phyloP scores from a whole-genome alignment of 805 yeast species.

The Candida suzukii region DNA sequence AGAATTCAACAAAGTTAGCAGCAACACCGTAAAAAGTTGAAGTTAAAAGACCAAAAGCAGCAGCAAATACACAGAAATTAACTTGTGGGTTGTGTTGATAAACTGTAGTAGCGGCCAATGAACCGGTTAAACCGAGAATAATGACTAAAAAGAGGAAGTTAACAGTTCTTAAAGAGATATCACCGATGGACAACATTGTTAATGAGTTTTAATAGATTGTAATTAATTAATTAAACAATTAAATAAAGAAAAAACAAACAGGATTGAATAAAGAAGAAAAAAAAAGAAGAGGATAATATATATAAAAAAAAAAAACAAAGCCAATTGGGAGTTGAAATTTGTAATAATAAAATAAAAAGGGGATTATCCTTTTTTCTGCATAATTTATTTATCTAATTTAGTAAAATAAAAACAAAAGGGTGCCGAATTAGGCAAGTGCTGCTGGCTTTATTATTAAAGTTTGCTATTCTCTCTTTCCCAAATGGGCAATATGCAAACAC shows the following conservation, averaged over 20 bases:
- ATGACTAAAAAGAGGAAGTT: slow-evolving; percentile 74
- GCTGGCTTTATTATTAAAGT: too few relatives aligned
- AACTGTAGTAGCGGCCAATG: slow-evolving; percentile 63
- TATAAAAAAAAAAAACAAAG: too few relatives aligned
- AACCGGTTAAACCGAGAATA: slow-evolving; percentile 81
- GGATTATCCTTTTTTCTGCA: too few relatives aligned
- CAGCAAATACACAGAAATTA: slow-evolving; percentile 80
- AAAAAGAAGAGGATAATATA: too few relatives aligned
- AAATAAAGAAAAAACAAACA: slow-evolving; percentile 1
- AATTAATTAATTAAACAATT: neutral
- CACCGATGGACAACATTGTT: slow-evolving; percentile 56
- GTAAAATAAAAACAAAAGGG: too few relatives aligned
- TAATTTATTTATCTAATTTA: too few relatives aligned
- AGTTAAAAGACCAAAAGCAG: slow-evolving; percentile 78
- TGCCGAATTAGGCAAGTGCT: too few relatives aligned
- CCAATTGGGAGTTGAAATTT: too few relatives aligned
- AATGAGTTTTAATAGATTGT: slow-evolving; percentile 2
- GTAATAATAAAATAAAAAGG: too few relatives aligned
- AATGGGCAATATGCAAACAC: neutral
- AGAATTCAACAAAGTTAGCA: slow-evolving; percentile 69
- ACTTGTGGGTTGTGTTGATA: slow-evolving; percentile 65
- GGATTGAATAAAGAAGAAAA: neutral
- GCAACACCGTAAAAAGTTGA: slow-evolving; percentile 72
- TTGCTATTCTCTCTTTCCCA: neutral
- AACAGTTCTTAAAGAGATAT: slow-evolving; percentile 63